Conservation (phyloP, 345 rosid genomes). For the Gossypium ekmanianum region DNA sequence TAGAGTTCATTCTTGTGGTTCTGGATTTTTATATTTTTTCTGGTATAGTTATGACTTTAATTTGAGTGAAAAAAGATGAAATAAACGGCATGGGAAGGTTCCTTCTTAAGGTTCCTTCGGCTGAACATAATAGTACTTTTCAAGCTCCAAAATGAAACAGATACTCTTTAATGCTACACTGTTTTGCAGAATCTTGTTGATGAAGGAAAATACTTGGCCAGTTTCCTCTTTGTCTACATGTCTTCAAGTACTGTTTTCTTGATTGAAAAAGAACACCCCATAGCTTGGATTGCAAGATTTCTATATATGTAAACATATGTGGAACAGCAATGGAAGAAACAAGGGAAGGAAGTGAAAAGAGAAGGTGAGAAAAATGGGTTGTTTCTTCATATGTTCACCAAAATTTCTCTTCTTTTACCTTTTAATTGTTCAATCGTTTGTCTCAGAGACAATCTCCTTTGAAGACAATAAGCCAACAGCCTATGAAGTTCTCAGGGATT, state of each 20-base stretch:
- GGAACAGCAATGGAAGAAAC: neutral
- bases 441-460: neutral
- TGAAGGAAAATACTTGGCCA: neutral
- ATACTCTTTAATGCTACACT: neutral
- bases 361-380: conserved; percentile 18
- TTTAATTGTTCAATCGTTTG: conserved; percentile 10
- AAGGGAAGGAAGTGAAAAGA: neutral
- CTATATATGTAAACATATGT: neutral
- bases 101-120: too few species aligned
- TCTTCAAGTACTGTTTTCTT: conserved; percentile 15
- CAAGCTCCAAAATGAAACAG: too few species aligned
- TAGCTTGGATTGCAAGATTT: neutral
- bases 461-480: conserved; percentile 28
- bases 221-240: conserved; percentile 12
- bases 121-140: too few species aligned
- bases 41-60: too few species aligned
- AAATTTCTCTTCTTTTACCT: conserved; percentile 10
- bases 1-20: too few species aligned
- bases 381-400: neutral
- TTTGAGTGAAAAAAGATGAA: too few species aligned
- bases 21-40: too few species aligned
- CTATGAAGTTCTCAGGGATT: conserved; percentile 43
- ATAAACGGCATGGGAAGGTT: too few species aligned
- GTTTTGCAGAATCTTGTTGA: neutral
- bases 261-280: conserved; percentile 20